Conservation (phyloP, 768 basidiomycete genomes). For the Rhizopogon roseolus region DNA sequence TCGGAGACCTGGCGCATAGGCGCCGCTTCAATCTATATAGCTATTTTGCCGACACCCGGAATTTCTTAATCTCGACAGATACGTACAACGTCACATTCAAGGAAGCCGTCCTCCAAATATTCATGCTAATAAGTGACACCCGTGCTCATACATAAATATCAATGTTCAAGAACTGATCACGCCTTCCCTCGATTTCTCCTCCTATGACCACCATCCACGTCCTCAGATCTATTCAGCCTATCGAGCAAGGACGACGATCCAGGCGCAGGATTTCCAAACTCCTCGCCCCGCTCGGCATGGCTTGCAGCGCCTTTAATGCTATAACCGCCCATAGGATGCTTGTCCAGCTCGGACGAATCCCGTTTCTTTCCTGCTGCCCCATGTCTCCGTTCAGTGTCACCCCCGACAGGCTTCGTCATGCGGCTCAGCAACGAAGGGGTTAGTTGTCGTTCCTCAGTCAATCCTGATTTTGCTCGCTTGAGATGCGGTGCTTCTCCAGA, state of each 20-base stretch:
- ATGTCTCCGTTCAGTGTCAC: conserved; percentile 12
- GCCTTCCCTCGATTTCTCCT: conserved; percentile 20
- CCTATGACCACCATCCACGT: conserved; percentile 15
- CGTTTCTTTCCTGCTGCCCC: conserved; percentile 9
- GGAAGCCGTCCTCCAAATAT: neutral
- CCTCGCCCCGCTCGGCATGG: conserved; percentile 16
- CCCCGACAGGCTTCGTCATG: conserved; percentile 19
- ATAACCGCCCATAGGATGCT: conserved; percentile 35
- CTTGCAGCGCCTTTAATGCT: conserved; percentile 54
- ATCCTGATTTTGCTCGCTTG: conserved; percentile 28
- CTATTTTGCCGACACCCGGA: no score
- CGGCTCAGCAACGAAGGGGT: conserved; percentile 43
- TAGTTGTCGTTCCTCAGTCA: conserved; percentile 20
- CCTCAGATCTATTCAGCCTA: conserved; percentile 25
- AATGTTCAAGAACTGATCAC: neutral
- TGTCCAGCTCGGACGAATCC: conserved; percentile 24
- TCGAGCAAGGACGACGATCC: conserved; percentile 27
- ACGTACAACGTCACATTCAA: no score
- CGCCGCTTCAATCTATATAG: no score
- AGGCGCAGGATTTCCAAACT: conserved; percentile 4
- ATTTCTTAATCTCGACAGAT: no score
- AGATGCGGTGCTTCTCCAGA: conserved; percentile 27
- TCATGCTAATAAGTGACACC: neutral
- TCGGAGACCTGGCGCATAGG: no score
- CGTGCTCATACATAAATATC: neutral